phyloP scores from a whole-genome alignment of 2,329 filamentous ascomycete species.

The Proliferodiscus dingleyae region DNA sequence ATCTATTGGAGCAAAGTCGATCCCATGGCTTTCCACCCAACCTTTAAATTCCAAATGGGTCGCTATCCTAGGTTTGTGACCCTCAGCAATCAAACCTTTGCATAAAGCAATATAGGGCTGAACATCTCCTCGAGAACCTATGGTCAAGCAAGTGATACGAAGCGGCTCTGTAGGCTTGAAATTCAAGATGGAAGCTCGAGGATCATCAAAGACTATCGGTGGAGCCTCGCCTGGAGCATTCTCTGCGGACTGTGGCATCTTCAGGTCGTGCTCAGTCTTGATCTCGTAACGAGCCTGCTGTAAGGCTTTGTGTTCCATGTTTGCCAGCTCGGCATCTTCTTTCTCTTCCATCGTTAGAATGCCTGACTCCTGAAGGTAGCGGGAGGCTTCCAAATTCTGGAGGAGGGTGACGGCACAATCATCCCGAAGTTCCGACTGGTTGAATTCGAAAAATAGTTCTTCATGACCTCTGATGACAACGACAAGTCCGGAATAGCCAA shows the following conservation, averaged over 20 bases:
- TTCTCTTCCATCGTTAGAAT: conserved; percentile 63
- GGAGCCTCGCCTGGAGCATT: conserved; percentile 51
- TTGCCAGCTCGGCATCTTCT: conserved; percentile 67
- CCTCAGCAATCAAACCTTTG: conserved; percentile 82
- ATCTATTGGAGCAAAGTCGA: conserved; percentile 83
- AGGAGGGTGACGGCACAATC: conserved; percentile 82
- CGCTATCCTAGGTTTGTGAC: conserved; percentile 80
- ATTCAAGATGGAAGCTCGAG: conserved; percentile 79
- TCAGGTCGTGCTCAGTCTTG: conserved; percentile 46
- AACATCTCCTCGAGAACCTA: conserved; percentile 91
- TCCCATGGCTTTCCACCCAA: conserved; percentile 90
- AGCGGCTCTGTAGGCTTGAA: conserved; percentile 81
- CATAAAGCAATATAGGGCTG: conserved; percentile 97
- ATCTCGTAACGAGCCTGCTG: conserved; percentile 63
- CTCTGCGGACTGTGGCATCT: conserved; percentile 43
- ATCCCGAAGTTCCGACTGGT: conserved; percentile 70
- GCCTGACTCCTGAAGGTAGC: conserved; percentile 65
- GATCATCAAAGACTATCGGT: conserved; percentile 84
- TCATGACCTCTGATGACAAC: conserved; percentile 92
- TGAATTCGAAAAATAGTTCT: conserved; percentile 95
- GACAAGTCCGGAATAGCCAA: conserved; percentile 85
- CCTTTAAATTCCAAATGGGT: conserved; percentile 85
- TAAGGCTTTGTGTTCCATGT: conserved; percentile 75
- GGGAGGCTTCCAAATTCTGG: conserved; percentile 67
- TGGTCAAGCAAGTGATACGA: conserved; percentile 87